Evolutionary conservation across 805 yeast genomes (phyloP).

Genomic region (Cyberlindnera bimundalis): DNA sequence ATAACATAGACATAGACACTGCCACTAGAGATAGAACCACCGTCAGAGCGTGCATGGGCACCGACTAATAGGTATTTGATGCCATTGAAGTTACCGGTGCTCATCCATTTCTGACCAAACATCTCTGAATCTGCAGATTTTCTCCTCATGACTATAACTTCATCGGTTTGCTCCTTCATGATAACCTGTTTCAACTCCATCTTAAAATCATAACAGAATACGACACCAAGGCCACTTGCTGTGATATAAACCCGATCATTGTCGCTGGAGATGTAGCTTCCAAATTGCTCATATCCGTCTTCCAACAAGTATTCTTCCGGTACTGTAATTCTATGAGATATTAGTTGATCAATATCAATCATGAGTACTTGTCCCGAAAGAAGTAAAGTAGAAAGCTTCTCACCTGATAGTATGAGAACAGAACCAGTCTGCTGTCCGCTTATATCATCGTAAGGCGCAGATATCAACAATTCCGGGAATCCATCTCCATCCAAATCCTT

Average conservation of each 20-base stretch:
- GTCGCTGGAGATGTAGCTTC: constrained; percentile 32
- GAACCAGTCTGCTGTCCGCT: constrained; percentile 35
- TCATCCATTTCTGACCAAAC: constrained; percentile 20
- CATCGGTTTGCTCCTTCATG: constrained; percentile 24
- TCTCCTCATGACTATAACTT: constrained; percentile 18
- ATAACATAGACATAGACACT: constrained; percentile 33
- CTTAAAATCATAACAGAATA: constrained; percentile 32
- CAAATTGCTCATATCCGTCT: constrained; percentile 41
- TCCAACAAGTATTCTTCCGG: constrained; percentile 21
- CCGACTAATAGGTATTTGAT: constrained; percentile 13
- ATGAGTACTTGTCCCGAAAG: constrained; percentile 2
- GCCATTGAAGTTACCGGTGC: constrained; percentile 13
- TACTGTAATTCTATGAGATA: neutral
- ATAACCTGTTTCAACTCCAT: constrained; percentile 18
- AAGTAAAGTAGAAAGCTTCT: constrained; percentile 15
- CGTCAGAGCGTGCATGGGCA: constrained; percentile 11
- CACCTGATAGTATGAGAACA: constrained; percentile 33
- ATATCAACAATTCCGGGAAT: constrained; percentile 39
- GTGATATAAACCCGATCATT: constrained; percentile 33
- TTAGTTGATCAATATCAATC: constrained; percentile 13
- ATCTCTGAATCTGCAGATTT: constrained; percentile 14
- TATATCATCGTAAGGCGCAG: constrained; percentile 35
- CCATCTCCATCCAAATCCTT: constrained; percentile 38
- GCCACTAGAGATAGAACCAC: constrained; percentile 38
- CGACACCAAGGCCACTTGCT: constrained; percentile 35